Percentiles rank a stretch among this genome's conserved stretches.
phyloP scores from a whole-genome alignment of 2,329 filamentous ascomycete species.

The Pyrenochaeta sp. region DNA sequence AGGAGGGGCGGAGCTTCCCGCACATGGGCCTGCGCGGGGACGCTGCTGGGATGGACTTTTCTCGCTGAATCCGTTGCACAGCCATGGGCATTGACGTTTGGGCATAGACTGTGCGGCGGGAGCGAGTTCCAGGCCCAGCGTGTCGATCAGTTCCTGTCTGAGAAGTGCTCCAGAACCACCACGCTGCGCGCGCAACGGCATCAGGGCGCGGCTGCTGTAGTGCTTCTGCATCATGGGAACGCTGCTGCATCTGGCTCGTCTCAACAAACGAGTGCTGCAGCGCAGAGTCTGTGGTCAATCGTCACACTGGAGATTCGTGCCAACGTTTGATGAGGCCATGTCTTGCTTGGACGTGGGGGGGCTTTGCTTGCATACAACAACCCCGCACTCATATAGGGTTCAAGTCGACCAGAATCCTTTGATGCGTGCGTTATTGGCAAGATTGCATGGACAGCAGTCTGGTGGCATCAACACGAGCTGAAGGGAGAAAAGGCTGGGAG shows the following conservation, averaged over 20 bases:
- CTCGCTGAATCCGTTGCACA: constrained; percentile 22
- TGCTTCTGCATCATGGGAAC: constrained; percentile 12
- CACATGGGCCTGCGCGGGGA: constrained; percentile 1
- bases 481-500: background rate
- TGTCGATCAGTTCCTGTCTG: constrained; percentile 27
- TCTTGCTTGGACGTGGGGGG: too few species aligned
- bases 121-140: constrained; percentile 10
- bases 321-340: too few species aligned
- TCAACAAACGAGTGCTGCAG: constrained; percentile 5
- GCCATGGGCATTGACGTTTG: constrained; percentile 14
- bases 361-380: too few species aligned
- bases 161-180: constrained; percentile 13
- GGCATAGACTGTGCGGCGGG: background rate
- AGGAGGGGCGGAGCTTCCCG: constrained; percentile 16
- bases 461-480: background rate
- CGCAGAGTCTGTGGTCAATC: background rate
- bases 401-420: background rate
- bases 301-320: too few species aligned
- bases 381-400: too few species aligned
- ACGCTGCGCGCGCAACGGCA: constrained; percentile 12
- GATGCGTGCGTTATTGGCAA: background rate
- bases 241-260: constrained; percentile 9
- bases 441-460: background rate
- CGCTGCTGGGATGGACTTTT: constrained; percentile 7
- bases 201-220: constrained; percentile 10